Evolutionary conservation across 805 yeast genomes (phyloP).

Genomic region (Yarrowia divulgata): DNA sequence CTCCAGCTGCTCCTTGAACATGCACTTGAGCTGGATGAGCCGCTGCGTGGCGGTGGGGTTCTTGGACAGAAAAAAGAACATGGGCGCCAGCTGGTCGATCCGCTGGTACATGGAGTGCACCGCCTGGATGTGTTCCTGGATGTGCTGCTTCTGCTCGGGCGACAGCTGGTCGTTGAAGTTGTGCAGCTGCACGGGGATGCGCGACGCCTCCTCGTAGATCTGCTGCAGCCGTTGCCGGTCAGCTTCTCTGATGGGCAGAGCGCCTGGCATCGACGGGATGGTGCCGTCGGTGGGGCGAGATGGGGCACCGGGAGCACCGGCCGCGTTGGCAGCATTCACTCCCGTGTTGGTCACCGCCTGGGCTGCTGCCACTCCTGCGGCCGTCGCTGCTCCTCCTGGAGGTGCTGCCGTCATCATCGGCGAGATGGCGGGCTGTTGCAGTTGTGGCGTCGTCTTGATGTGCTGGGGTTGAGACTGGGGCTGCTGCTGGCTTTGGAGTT

Average conservation of each 20-base stretch:
- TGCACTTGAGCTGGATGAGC: constrained; percentile 76
- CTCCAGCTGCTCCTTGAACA: constrained; percentile 79
- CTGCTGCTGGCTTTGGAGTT: constrained; percentile 4
- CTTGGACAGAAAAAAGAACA: constrained; percentile 76
- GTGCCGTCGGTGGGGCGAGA: constrained; percentile 40
- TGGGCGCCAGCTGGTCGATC: constrained; percentile 78
- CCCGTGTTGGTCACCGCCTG: constrained; percentile 15
- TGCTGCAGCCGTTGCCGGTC: constrained; percentile 59
- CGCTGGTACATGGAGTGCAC: constrained; percentile 64
- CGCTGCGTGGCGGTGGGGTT: constrained; percentile 78
- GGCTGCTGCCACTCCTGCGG: constrained; percentile 12
- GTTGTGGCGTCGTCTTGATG: constrained; percentile 30
- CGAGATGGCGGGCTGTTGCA: constrained; percentile 15
- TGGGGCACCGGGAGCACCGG: constrained; percentile 45
- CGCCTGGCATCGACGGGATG: constrained; percentile 10
- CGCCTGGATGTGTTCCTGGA: constrained; percentile 58
- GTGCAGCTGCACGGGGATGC: constrained; percentile 68
- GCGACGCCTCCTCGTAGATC: constrained; percentile 72
- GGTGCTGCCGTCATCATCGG: constrained; percentile 13
- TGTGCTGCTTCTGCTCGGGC: constrained; percentile 67
- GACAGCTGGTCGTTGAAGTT: constrained; percentile 67
- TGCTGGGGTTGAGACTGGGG: constrained; percentile 10
- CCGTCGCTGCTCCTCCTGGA: background rate
- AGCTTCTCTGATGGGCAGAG: constrained; percentile 59
- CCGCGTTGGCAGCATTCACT: constrained; percentile 31